A percentile compares a stretch with the other conserved stretches of the same genome.
Conservation (phyloP, 2,329 filamentous ascomycete genomes). For the Diplodia corticola region DNA sequence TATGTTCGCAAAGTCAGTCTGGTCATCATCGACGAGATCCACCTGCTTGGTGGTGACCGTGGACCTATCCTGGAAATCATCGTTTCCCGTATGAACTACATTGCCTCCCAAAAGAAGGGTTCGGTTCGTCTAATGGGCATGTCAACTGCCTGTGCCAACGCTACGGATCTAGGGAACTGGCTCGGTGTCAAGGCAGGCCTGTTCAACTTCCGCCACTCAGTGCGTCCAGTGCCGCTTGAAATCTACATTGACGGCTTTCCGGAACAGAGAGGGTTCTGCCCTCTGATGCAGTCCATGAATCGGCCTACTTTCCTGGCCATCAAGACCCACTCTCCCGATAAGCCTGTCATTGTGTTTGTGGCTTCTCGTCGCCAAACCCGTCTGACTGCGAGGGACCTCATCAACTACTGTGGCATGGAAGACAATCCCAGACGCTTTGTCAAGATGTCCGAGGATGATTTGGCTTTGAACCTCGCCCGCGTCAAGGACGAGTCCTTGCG, state of each 20-base stretch:
- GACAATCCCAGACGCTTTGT: conserved; percentile 94
- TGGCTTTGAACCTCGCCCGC: conserved; percentile 80
- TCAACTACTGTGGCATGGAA: conserved; percentile 98
- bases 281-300: conserved; percentile 99
- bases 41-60: conserved; percentile 92
- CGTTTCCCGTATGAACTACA: conserved; percentile 93
- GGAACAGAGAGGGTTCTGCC: conserved; percentile 91
- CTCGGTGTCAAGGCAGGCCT: conserved; percentile 90
- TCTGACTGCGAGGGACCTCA: conserved; percentile 90
- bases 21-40: conserved; percentile 98
- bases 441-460: conserved; percentile 89
- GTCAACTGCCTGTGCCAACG: conserved; percentile 98
- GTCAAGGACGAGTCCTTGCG: conserved; percentile 92
- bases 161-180: conserved; percentile 92
- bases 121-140: conserved; percentile 92
- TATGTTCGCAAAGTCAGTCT: conserved; percentile 94
- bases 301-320: conserved; percentile 94
- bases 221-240: conserved; percentile 91
- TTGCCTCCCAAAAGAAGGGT: conserved; percentile 87
- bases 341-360: conserved; percentile 98
- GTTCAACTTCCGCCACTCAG: conserved; percentile 97
- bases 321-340: conserved; percentile 92
- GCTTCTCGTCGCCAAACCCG: conserved; percentile 93
- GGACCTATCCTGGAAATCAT: conserved; percentile 99
- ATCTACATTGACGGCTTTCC: conserved; percentile 98